phyloP scores from a whole-genome alignment of 805 yeast genomes.

The Jamesozyma jinghongensis region DNA sequence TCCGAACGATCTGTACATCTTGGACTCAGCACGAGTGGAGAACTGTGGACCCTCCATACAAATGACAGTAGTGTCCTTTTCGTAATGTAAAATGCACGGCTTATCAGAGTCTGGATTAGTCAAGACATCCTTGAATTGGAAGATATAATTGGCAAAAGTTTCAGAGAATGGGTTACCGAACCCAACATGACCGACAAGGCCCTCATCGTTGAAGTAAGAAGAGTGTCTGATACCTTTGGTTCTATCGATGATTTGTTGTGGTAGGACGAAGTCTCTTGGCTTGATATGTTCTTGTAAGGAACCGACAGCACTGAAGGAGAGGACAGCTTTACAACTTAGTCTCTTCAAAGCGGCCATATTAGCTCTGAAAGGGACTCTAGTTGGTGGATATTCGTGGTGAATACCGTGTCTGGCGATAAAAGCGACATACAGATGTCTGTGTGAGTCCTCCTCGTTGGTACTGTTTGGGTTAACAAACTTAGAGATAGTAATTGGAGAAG shows the following conservation, averaged over 20 bases:
- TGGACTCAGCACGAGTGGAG: slow-evolving; percentile 93
- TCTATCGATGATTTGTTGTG: slow-evolving; percentile 92
- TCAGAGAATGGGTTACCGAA: slow-evolving; percentile 95
- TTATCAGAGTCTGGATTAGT: slow-evolving; percentile 41
- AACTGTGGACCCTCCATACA: slow-evolving; percentile 99
- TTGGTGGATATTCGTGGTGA: slow-evolving; percentile 81
- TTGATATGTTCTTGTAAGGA: slow-evolving; percentile 79
- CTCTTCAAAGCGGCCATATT: slow-evolving; percentile 92
- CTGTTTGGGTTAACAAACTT: slow-evolving; percentile 38
- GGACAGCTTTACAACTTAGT: slow-evolving; percentile 75
- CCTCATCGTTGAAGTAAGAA: slow-evolving; percentile 75
- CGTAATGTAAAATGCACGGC: slow-evolving; percentile 61
- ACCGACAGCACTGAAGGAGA: slow-evolving; percentile 95
- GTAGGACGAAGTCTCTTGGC: slow-evolving; percentile 95
- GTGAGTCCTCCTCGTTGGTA: slow-evolving; percentile 33
- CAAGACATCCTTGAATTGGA: slow-evolving; percentile 48
- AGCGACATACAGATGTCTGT: slow-evolving; percentile 60
- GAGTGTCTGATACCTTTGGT: slow-evolving; percentile 91
- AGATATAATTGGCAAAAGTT: slow-evolving; percentile 56
- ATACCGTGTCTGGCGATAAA: slow-evolving; percentile 92
- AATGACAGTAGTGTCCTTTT: slow-evolving; percentile 70
- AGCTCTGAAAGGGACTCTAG: slow-evolving; percentile 88
- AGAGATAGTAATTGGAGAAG: slow-evolving; percentile 89
- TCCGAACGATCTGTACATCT: slow-evolving; percentile 77
- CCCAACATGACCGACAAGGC: slow-evolving; percentile 94